These are phyloP conservation scores for Pyricularia sp. DNA, from an alignment of 2,329 filamentous ascomycete species.

Conservation along the genomic window DNA sequence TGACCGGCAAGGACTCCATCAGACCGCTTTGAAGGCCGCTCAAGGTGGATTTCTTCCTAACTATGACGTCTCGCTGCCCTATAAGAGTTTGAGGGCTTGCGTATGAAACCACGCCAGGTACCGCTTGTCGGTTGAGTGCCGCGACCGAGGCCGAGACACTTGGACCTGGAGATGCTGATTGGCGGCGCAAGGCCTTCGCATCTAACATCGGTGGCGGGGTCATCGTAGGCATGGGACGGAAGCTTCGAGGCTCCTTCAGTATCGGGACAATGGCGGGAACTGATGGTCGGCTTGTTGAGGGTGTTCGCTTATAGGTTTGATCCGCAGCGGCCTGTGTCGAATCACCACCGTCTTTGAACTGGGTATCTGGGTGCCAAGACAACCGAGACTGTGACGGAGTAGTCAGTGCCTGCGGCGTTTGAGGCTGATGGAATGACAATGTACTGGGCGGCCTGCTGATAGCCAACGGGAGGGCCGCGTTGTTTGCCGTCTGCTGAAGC, in stretches of 20 bases:
- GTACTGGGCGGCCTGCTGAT: conserved; percentile 8
- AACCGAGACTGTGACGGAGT: conserved; percentile 4
- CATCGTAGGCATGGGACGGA: conserved; percentile 2
- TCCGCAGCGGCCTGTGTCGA: background rate
- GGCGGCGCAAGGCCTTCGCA: background rate
- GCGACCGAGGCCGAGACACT: conserved; percentile 11
- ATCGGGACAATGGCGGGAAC: background rate
- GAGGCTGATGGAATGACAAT: background rate
- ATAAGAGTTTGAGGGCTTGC: conserved; percentile 46
- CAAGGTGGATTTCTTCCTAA: conserved; percentile 36
- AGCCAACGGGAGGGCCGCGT: conserved; percentile 32
- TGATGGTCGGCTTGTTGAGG: background rate
- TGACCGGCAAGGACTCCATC: conserved; percentile 16
- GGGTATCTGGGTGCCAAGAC: background rate
- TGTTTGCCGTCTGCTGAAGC: conserved; percentile 53
- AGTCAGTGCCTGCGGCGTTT: conserved; percentile 8
- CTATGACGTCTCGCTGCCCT: conserved; percentile 43
- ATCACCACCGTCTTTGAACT: background rate
- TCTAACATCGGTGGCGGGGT: background rate
- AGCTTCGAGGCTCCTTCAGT: conserved; percentile 4
- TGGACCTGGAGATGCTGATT: background rate
- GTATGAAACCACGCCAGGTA: conserved; percentile 39
- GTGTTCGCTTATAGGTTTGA: background rate
- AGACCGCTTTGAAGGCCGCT: background rate
- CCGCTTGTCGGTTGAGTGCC: conserved; percentile 17